These are phyloP conservation scores for Chloromonas sp. DNA, from an alignment of 163 green algal genomes.

Conservation along the genomic window DNA sequence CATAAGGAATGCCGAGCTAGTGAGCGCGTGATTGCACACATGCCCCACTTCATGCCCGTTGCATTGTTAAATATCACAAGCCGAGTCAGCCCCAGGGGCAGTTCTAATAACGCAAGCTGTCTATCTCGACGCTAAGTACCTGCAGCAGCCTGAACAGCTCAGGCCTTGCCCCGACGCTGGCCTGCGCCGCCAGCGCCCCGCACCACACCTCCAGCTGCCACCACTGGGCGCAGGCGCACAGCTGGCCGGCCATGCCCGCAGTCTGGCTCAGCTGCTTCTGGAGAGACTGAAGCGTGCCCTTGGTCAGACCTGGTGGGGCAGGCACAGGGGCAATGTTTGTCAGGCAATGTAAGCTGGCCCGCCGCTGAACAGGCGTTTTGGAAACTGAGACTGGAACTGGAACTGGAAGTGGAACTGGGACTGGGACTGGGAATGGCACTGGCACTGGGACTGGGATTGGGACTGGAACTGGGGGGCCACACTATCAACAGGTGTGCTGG, in stretches of 20 bases:
- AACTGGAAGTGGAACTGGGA: too few relatives aligned
- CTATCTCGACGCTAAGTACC: constrained; percentile 3
- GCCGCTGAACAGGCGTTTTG: too few relatives aligned
- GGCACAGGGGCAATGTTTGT: too few relatives aligned
- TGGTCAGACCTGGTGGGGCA: constrained; percentile 35
- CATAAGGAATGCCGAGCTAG: neutral
- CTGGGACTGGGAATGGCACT: too few relatives aligned
- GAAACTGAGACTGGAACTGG: too few relatives aligned
- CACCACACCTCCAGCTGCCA: constrained; percentile 56
- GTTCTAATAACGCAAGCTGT: neutral
- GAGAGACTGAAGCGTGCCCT: constrained; percentile 62
- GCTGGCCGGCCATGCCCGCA: constrained; percentile 58
- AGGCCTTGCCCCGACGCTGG: constrained; percentile 45
- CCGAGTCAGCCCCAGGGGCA: too few relatives aligned
- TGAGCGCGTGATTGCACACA: neutral
- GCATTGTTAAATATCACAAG: too few relatives aligned
- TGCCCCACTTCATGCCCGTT: neutral
- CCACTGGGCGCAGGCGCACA: constrained; percentile 50
- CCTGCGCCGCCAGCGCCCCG: constrained; percentile 36
- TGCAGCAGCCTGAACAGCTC: constrained; percentile 66
- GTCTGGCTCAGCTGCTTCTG: constrained; percentile 51
- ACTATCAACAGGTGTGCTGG: too few relatives aligned
- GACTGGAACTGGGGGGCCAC: too few relatives aligned
- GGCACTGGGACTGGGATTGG: too few relatives aligned
- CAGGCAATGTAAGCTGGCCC: too few relatives aligned